Conservation (phyloP, 257 asterid genomes). For the Nicotiana obtusifolia region DNA sequence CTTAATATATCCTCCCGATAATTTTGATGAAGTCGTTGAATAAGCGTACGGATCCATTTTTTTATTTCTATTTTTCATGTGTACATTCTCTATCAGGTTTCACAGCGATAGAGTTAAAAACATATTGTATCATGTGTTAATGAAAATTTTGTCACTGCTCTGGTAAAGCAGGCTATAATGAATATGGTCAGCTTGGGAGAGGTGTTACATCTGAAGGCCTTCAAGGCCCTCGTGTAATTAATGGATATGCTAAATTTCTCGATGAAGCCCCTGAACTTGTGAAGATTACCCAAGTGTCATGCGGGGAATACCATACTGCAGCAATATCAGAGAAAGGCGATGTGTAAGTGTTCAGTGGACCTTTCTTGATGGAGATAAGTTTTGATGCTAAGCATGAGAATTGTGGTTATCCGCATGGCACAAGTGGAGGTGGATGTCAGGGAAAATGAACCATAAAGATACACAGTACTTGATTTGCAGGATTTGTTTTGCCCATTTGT, state of each 20-base stretch:
- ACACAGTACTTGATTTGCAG: not conserved
- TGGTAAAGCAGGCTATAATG: slow-evolving; percentile 95
- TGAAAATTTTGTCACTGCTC: slow-evolving; percentile 43
- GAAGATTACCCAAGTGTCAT: slow-evolving; percentile 81
- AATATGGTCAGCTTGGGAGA: slow-evolving; percentile 98
- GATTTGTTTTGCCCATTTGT: not conserved
- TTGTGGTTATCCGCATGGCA: slow-evolving; percentile 33
- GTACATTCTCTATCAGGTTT: not conserved
- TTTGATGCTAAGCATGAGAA: slow-evolving; percentile 34
- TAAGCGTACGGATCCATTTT: not conserved
- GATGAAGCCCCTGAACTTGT: slow-evolving; percentile 96
- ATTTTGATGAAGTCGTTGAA: not conserved
- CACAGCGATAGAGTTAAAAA: slow-evolving; percentile 21
- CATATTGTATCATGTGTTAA: slow-evolving; percentile 30
- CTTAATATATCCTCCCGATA: not conserved
- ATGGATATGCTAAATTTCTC: slow-evolving; percentile 78
- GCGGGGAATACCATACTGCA: slow-evolving; percentile 95
- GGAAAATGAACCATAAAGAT: not conserved
- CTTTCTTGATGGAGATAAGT: slow-evolving; percentile 31
- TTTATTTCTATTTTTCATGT: not conserved
- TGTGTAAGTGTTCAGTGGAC: slow-evolving; percentile 85
- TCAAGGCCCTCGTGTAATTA: slow-evolving; percentile 82
- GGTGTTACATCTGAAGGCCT: slow-evolving; percentile 94
- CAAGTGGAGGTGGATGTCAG: slow-evolving; percentile 14
- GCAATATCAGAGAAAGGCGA: slow-evolving; percentile 88